Conservation (phyloP, 352 stramenopile species). For the Thalassiosira ordinaria region DNA sequence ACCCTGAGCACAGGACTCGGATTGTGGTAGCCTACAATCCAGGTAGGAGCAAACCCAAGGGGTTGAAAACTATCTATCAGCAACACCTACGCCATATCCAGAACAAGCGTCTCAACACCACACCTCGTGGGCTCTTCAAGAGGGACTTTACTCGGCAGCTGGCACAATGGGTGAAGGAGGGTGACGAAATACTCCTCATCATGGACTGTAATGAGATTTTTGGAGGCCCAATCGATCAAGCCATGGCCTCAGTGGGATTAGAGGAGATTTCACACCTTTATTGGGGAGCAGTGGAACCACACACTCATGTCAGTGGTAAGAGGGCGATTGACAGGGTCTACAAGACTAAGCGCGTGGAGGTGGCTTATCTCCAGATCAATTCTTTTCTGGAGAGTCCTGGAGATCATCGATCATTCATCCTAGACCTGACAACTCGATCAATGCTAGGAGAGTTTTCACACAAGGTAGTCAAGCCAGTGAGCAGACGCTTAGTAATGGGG, state of each 20-base stretch:
- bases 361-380: conserved; percentile 5
- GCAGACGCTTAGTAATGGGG: conserved; percentile 12
- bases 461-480: conserved; percentile 20
- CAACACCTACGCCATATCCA: neutral
- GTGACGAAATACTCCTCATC: conserved; percentile 33
- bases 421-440: conserved; percentile 29
- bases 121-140: neutral
- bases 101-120: neutral
- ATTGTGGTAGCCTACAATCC: conserved; percentile 7
- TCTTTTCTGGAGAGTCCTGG: conserved; percentile 23
- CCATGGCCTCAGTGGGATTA: no score
- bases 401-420: conserved; percentile 34
- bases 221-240: no score
- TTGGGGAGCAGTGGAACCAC: conserved; percentile 3
- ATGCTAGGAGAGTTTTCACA: conserved; percentile 18
- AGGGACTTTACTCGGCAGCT: conserved; percentile 17
- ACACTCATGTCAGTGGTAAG: conserved; percentile 29
- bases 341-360: conserved; percentile 12
- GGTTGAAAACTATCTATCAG: conserved; percentile 4
- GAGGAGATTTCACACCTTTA: conserved; percentile 16
- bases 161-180: no score
- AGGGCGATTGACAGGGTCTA: conserved; percentile 30
- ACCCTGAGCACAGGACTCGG: neutral
- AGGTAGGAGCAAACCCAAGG: conserved; percentile 5
- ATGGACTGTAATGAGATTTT: no score